Evolutionary conservation across 176 grass and related monocot genomes (phyloP).

Genomic region (Lolium perenne): DNA sequence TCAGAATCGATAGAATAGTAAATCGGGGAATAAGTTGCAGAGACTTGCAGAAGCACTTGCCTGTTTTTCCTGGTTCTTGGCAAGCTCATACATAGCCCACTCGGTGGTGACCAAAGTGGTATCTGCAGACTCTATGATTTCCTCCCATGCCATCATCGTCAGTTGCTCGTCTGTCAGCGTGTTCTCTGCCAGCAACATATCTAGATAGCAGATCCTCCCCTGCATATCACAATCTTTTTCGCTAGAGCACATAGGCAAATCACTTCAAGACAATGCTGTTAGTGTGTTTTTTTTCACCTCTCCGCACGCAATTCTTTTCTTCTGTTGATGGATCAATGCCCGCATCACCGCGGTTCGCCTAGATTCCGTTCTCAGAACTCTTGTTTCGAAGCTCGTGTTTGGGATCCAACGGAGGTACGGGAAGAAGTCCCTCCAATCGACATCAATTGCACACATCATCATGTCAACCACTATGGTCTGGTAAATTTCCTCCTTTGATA

Average conservation of each 20-base stretch:
- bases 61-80: slow-evolving; percentile 67
- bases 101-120: slow-evolving; percentile 76
- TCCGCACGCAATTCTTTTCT: slow-evolving; percentile 56
- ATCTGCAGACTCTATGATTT: slow-evolving; percentile 71
- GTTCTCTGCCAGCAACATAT: slow-evolving; percentile 60
- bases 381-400: slow-evolving; percentile 66
- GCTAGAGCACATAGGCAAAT: too few species aligned
- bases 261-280: neutral
- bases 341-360: slow-evolving; percentile 54
- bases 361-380: slow-evolving; percentile 43
- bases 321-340: slow-evolving; percentile 68
- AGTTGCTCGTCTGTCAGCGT: slow-evolving; percentile 65
- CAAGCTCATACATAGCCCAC: slow-evolving; percentile 89
- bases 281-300: slow-evolving; percentile 46
- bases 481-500: slow-evolving; percentile 65
- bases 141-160: slow-evolving; percentile 65
- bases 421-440: slow-evolving; percentile 98
- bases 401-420: slow-evolving; percentile 83
- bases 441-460: slow-evolving; percentile 69
- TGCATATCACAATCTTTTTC: slow-evolving; percentile 11
- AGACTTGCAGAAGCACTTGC: neutral
- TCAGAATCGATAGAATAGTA: too few species aligned
- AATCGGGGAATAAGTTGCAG: too few species aligned
- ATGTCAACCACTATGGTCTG: slow-evolving; percentile 64
- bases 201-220: slow-evolving; percentile 64